phyloP scores from a whole-genome alignment of 129 eudicot genomes.

The Kitagawia praeruptora region DNA sequence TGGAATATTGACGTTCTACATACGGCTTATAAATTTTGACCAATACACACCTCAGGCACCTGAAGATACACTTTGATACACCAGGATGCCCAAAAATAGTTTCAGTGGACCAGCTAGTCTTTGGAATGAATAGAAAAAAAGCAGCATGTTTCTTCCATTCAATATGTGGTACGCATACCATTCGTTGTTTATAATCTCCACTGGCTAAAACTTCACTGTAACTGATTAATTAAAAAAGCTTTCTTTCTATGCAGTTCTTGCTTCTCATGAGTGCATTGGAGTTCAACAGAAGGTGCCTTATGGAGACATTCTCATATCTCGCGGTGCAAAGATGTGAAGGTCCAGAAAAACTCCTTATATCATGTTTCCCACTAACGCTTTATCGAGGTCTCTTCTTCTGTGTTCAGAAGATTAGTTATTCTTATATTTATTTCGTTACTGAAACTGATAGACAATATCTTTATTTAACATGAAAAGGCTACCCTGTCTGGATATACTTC shows the following conservation, averaged over 20 bases:
- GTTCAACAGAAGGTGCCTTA: conserved; percentile 61
- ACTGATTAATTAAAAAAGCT: neutral
- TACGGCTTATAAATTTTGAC: neutral
- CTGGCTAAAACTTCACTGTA: neutral
- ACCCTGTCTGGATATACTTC: neutral
- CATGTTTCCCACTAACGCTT: neutral
- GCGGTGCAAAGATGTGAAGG: conserved; percentile 72
- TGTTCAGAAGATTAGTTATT: neutral
- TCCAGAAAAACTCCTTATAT: neutral
- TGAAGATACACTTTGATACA: conserved; percentile 73
- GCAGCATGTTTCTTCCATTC: conserved; percentile 86
- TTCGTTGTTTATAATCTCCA: neutral
- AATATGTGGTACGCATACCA: conserved; percentile 51
- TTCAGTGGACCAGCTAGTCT: conserved; percentile 68
- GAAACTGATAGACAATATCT: neutral
- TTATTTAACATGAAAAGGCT: neutral
- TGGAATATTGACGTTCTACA: neutral
- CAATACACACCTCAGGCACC: conserved; percentile 46
- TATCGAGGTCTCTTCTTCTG: conserved; percentile 1
- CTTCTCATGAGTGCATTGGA: conserved; percentile 42
- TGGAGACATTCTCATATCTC: conserved; percentile 62
- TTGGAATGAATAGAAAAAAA: conserved; percentile 59
- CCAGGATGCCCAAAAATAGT: conserved; percentile 53
- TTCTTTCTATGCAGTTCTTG: conserved; percentile 62
- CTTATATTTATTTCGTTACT: neutral